Evolutionary conservation across 2,329 filamentous ascomycete species (phyloP), one percentile per base, ranked within the genome.

Genomic region (Penicillium digitatum): DNA sequence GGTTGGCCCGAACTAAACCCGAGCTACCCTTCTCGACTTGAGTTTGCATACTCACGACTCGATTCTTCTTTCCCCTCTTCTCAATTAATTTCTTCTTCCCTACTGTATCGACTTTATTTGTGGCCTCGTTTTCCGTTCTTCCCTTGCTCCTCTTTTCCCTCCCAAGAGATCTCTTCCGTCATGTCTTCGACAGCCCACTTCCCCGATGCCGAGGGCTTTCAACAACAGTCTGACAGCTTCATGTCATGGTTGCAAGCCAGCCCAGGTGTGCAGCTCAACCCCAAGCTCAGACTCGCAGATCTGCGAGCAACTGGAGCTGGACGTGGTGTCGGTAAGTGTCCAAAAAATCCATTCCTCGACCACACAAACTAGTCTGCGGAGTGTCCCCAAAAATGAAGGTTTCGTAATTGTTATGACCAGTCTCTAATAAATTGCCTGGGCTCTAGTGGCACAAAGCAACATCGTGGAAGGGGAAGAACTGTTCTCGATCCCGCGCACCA

Each of bases 401-500:
- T 48, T 31, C 47, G 44, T 48, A 42, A 56, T 62, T 57, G 31
- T 45, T 45, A 31, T 44, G 52, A 8, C 14, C 39, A 38, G 26
- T 50, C 42, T 62, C 66, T 71, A 60, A 68, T 56, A 64, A 48
- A n/a, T 35, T 50, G 45, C 27, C 43, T 34, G 22, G 48, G 46
- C 35, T 54, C 26, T 60, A 93, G 89, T 95, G 64, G 88, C 90
- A 26, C 81, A 76, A 22, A 71, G 80, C 55, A 83, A 90, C 59
- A 89, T 96, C 51, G 75, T 79, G 18, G 81, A 88, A 63, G 88
- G 91, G 57, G 89, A 90, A 54, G 82, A 87, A 45, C 81, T 95
- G 40, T 95, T 95, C 77, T 86, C 84, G 44, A 88, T 95, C 58
- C 90, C 90, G 2, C 84, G 88, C 58, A 74, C 78, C 44, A 78